Conservation (phyloP, 2,329 filamentous ascomycete genomes). For the Tolypocladium sp. region DNA sequence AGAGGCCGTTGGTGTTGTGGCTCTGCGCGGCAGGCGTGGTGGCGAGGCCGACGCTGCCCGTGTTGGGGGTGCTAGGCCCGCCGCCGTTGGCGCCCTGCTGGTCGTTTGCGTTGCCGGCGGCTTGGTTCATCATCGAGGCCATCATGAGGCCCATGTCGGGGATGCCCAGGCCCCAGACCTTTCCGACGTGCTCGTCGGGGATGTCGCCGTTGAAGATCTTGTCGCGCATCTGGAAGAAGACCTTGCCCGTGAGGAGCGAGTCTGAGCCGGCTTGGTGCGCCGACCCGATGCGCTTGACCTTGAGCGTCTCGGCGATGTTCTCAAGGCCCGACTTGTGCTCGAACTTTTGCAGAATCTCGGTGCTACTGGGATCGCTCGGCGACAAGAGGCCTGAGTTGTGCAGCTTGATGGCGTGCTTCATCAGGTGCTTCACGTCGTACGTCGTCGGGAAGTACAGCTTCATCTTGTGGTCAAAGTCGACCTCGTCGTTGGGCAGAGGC, state of each 20-base stretch:
- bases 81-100: constrained; percentile 22
- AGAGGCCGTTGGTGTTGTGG: constrained; percentile 47
- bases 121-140: constrained; percentile 24
- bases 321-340: constrained; percentile 88
- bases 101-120: constrained; percentile 29
- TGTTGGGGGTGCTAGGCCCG: constrained; percentile 59
- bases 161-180: constrained; percentile 86
- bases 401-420: constrained; percentile 75
- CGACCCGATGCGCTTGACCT: constrained; percentile 77
- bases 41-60: constrained; percentile 41
- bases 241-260: constrained; percentile 82
- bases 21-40: constrained; percentile 39
- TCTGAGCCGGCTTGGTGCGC: constrained; percentile 93
- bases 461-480: constrained; percentile 80
- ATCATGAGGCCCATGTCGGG: constrained; percentile 44
- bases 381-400: constrained; percentile 55
- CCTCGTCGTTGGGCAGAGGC: constrained; percentile 78
- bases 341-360: constrained; percentile 72
- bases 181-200: constrained; percentile 72
- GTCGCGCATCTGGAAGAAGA: constrained; percentile 89
- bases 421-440: constrained; percentile 94
- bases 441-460: constrained; percentile 88
- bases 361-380: constrained; percentile 53
- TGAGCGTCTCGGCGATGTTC: constrained; percentile 87
- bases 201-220: constrained; percentile 80